Evolutionary conservation across 2,329 filamentous ascomycete species (phyloP).

Genomic region (Aspergillus sp.): DNA sequence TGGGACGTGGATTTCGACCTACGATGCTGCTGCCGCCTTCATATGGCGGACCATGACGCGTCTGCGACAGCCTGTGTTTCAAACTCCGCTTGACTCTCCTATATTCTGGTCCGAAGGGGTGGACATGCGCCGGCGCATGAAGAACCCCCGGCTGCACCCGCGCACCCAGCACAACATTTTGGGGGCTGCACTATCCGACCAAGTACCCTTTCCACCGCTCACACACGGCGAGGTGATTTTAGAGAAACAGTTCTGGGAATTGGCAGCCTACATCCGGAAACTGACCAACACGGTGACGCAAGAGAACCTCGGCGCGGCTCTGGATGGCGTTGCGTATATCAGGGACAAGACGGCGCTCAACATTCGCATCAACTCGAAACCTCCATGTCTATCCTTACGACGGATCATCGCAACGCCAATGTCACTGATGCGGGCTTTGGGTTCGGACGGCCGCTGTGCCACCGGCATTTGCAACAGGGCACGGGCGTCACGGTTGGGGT

Average conservation of each 20-base stretch:
- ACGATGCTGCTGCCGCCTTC: slow-evolving; percentile 41
- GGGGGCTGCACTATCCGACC: slow-evolving; percentile 20
- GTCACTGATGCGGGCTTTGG: slow-evolving; percentile 32
- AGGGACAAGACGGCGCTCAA: slow-evolving; percentile 35
- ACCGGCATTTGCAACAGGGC: slow-evolving; percentile 26
- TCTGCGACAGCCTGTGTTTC: slow-evolving; percentile 31
- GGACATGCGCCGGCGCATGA: slow-evolving; percentile 37
- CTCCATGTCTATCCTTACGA: slow-evolving; percentile 34
- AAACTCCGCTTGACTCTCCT: slow-evolving; percentile 22
- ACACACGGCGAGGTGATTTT: slow-evolving; percentile 34
- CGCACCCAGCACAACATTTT: slow-evolving; percentile 39
- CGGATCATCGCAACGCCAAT: slow-evolving; percentile 31
- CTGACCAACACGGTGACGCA: slow-evolving; percentile 33
- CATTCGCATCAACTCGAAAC: slow-evolving; percentile 31
- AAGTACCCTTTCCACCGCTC: slow-evolving; percentile 23
- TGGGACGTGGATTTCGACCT: slow-evolving; percentile 44
- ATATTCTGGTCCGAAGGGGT: slow-evolving; percentile 36
- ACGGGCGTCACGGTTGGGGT: slow-evolving; percentile 23
- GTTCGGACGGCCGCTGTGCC: slow-evolving; percentile 30
- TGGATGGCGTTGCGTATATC: slow-evolving; percentile 31
- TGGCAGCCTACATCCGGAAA: slow-evolving; percentile 36
- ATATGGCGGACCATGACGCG: slow-evolving; percentile 40
- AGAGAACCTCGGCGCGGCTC: slow-evolving; percentile 24
- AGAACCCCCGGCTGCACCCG: slow-evolving; percentile 25
- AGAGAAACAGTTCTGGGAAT: slow-evolving; percentile 27